Conservation (phyloP, 2,329 filamentous ascomycete species). For the Ampelomyces quisqualis region DNA sequence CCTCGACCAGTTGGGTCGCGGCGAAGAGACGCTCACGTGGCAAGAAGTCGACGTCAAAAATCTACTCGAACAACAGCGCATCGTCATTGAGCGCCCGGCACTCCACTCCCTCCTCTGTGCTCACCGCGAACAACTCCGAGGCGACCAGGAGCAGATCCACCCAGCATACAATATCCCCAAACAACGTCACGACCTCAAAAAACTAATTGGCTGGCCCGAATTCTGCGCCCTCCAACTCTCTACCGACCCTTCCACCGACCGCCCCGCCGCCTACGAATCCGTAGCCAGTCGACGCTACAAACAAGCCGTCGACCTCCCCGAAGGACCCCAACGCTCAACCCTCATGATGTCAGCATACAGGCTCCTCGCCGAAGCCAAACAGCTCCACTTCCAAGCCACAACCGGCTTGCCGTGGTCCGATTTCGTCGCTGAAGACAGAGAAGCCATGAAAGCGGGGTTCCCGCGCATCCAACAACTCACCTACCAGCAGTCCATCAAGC, state of each 20-base stretch:
- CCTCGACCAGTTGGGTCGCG: conserved; percentile 65
- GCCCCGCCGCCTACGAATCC: conserved; percentile 29
- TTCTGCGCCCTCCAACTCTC: conserved; percentile 30
- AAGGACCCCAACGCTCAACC: conserved; percentile 18
- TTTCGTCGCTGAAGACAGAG: conserved; percentile 8
- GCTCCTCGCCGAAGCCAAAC: conserved; percentile 33
- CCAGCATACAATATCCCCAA: too few relatives aligned
- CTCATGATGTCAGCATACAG: conserved; percentile 30
- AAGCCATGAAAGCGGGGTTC: conserved; percentile 4
- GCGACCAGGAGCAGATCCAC: too few relatives aligned
- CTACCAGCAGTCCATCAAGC: conserved; percentile 19
- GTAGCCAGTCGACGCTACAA: conserved; percentile 26
- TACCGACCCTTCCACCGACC: too few relatives aligned
- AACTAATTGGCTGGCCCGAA: conserved; percentile 31
- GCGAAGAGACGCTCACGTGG: conserved; percentile 67
- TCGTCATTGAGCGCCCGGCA: conserved; percentile 83
- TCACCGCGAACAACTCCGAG: conserved; percentile 35
- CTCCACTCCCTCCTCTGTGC: conserved; percentile 67
- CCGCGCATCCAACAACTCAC: conserved; percentile 21
- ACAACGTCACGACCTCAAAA: too few relatives aligned
- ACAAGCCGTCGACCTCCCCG: conserved; percentile 22
- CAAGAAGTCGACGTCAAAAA: conserved; percentile 96
- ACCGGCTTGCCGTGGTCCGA: conserved; percentile 22
- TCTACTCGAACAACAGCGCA: conserved; percentile 76
- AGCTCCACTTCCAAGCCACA: conserved; percentile 23